Evolutionary conservation across 306 rosid genomes (phyloP), one percentile per base, ranked within the genome.

Genomic region (Chamaecrista fasciculata): DNA sequence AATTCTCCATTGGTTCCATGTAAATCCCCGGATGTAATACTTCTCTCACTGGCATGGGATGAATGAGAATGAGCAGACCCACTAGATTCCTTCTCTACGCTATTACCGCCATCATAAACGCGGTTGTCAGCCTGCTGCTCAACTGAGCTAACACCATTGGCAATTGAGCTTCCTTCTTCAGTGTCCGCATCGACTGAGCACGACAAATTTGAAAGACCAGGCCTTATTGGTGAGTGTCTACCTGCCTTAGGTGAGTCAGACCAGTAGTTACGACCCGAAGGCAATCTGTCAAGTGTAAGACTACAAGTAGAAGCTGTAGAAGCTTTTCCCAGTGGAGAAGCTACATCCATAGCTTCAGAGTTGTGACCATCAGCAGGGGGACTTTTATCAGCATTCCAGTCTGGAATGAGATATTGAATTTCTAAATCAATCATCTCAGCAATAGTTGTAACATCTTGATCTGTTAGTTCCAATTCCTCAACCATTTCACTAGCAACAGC

Each of bases 401-500:
- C 85, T 49, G 93, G 96, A 74, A 78, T 78, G 69, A 78, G 96
- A 25, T 67, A 80, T 47, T 42, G 85, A 73, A 95, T 84, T 87
- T 95, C 97, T 0, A 80, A 72, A 70, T 95, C 88, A 56, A 95
- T 95, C 78, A 88, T 86, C 77, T 76, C 84, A 62, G 99, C 91
- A 75, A 95, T 84, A 19, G 93, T 79, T 11, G 99, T 81, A 73
- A 85, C 93, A 80, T 95, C 96, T 80, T 95, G 95, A 81, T 95
- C 91, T 56, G 95, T 86, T 20, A 95, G 93, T 76, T 89, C 95
- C 73, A 95, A 83, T 78, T 95, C 95, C 79, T 87, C 86, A 31
- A 95, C 99, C 99, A 91, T 95, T 89, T 95, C 99, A 82, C 97
- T 80, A 1, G 99, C 99, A 76, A 95, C 97, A 31, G 93, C 81